These are phyloP conservation scores for Castanospermum australe DNA, from an alignment of 306 rosid species.

Conservation along the genomic window DNA sequence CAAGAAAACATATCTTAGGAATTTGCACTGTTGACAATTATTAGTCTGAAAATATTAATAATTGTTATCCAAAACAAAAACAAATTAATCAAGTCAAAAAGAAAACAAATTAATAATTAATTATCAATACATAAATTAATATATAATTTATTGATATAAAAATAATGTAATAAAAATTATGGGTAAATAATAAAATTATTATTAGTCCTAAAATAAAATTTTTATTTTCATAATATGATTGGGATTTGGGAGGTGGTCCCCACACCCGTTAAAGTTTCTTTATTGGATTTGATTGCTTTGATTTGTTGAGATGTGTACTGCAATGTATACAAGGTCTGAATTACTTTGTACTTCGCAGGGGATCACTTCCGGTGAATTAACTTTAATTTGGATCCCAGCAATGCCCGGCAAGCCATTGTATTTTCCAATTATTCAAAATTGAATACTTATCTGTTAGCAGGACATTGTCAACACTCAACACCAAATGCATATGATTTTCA, in stretches of 20 bases:
- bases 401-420: not conserved
- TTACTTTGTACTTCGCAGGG: not conserved
- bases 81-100: too few species aligned
- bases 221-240: not conserved
- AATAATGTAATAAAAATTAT: too few species aligned
- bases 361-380: constrained; percentile 9
- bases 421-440: not conserved
- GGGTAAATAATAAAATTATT: too few species aligned
- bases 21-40: not conserved
- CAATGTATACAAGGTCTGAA: not conserved
- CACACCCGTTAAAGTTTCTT: constrained; percentile 18
- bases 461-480: constrained; percentile 34
- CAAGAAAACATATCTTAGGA: not conserved
- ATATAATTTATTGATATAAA: too few species aligned
- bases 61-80: too few species aligned
- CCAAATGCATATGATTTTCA: not conserved
- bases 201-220: not conserved
- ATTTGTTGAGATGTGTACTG: constrained; percentile 30
- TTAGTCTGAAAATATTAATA: too few species aligned
- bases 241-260: constrained; percentile 7
- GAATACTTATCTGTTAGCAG: constrained; percentile 25
- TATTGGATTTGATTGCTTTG: constrained; percentile 15
- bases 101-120: too few species aligned
- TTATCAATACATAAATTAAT: too few species aligned
- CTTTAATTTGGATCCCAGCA: constrained; percentile 34